Evolutionary conservation across 2,329 filamentous ascomycete genomes (phyloP), one percentile per base, ranked within the genome.

Genomic region (Aureobasidium sp.): DNA sequence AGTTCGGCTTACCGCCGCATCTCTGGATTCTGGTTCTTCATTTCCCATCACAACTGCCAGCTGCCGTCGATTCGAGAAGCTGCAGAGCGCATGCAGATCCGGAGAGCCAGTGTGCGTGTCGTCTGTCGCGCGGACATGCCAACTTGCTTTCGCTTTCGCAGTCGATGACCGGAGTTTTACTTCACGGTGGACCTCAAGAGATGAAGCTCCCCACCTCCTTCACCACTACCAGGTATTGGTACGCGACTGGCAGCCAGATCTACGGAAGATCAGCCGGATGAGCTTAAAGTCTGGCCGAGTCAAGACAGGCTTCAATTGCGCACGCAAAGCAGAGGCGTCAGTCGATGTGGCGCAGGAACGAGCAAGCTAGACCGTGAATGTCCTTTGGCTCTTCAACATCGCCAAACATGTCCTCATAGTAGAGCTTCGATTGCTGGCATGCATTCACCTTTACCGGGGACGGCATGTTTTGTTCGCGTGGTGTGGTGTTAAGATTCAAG

Each of bases 401-500:
- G 54, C 54, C 54, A 58, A 58, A 47, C 9, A 48, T 58, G 10
- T 37, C 54, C 53, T 54, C 30, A 21, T 9, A 29, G 30, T 5
- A 45, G 41, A 57, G 41, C 53, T 41, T 32, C 41, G 3, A 30
- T n/a, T 58, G 32, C 42, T 48, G 21, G 37, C 54, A 8, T 58
- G 54, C 54, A 58, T 58, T 30, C 41, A 39, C 39, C 30, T 58
- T 25, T 47, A 39, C 54, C 54, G 54, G 30, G 21, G n/a, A 34
- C 54, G 32, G 37, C 42, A 39, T 25, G 11, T 16, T 15, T 48
- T 39, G 16, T 47, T 42, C 32, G 30, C 30, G 32, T 42, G 54
- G 53, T 58, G 54, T 58, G 54, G 42, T 58, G 42, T 47, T 58
- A 47, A 58, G 54, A 58, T 58, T 58, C 42, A 48, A 58, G 54